These are phyloP conservation scores for Cladophialophora yegresii DNA, from an alignment of 2,329 filamentous ascomycete species.

Conservation along the genomic window DNA sequence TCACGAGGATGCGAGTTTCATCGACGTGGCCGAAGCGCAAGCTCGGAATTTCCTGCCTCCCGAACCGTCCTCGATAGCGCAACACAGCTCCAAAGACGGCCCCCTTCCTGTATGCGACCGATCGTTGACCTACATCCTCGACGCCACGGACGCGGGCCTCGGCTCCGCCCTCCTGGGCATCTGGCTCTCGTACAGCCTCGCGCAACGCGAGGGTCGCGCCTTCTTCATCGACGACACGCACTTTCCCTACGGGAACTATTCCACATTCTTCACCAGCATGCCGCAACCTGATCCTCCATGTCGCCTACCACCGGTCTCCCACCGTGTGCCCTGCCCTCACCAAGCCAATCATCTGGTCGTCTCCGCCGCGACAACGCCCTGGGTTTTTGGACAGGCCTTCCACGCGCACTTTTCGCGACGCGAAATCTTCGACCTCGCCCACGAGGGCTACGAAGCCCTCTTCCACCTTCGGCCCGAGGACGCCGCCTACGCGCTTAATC, in stretches of 20 bases:
- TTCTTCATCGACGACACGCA: slow-evolving; percentile 85
- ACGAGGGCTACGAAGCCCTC: slow-evolving; percentile 70
- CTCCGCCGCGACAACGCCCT: slow-evolving; percentile 66
- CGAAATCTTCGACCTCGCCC: slow-evolving; percentile 68
- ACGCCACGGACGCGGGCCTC: slow-evolving; percentile 72
- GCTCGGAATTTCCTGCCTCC: slow-evolving; percentile 61
- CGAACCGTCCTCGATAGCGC: slow-evolving; percentile 27
- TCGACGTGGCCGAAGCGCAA: slow-evolving; percentile 75
- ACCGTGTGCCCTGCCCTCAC: slow-evolving; percentile 78
- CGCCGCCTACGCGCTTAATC: slow-evolving; percentile 62
- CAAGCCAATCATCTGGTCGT: slow-evolving; percentile 74
- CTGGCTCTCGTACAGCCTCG: slow-evolving; percentile 82
- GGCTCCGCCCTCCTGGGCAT: slow-evolving; percentile 75
- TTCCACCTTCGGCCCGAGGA: slow-evolving; percentile 71
- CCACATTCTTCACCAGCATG: slow-evolving; percentile 63
- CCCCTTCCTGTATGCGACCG: slow-evolving; percentile 61
- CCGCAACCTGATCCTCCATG: slow-evolving; percentile 63
- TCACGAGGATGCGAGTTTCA: slow-evolving; percentile 65
- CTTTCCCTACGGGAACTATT: slow-evolving; percentile 79
- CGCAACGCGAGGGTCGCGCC: slow-evolving; percentile 68
- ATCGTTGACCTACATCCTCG: slow-evolving; percentile 76
- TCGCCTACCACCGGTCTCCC: slow-evolving; percentile 68
- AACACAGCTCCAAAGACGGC: slow-evolving; percentile 16
- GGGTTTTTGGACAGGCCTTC: slow-evolving; percentile 65
- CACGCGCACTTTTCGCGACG: slow-evolving; percentile 58